Conservation (phyloP, 2,329 filamentous ascomycete genomes). For the Beauveria australis region DNA sequence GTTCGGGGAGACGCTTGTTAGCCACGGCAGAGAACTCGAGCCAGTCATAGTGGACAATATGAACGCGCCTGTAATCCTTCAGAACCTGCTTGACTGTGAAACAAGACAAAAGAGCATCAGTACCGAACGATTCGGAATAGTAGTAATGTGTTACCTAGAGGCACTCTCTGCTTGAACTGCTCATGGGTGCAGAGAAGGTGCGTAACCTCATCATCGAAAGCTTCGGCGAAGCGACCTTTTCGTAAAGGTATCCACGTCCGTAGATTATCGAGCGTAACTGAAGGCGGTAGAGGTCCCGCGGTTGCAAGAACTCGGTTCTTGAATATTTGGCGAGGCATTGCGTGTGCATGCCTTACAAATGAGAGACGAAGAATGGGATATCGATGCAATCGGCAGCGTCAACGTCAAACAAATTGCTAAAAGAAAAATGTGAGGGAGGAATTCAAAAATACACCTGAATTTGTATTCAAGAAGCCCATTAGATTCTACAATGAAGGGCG, state of each 20-base stretch:
- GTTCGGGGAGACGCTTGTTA: conserved; percentile 23
- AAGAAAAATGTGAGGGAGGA: background rate
- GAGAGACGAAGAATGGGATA: background rate
- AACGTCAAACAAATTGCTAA: background rate
- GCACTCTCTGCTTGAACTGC: conserved; percentile 43
- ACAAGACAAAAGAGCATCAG: background rate
- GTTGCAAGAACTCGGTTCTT: conserved; percentile 45
- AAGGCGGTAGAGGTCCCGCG: conserved; percentile 47
- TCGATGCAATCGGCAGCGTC: background rate
- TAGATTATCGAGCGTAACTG: conserved; percentile 46
- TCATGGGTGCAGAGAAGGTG: conserved; percentile 62
- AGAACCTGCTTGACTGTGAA: conserved; percentile 30
- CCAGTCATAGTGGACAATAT: conserved; percentile 44
- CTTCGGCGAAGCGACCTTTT: conserved; percentile 48
- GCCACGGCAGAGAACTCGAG: conserved; percentile 37
- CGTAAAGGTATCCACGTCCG: conserved; percentile 56
- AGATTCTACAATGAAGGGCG: background rate
- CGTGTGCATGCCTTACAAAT: background rate
- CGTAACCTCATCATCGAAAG: conserved; percentile 51
- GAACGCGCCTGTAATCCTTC: conserved; percentile 24
- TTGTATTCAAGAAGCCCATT: background rate
- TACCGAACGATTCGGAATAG: background rate
- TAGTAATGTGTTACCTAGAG: conserved; percentile 25
- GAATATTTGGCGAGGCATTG: conserved; percentile 38
- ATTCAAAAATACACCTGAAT: background rate